These are phyloP conservation scores for Hirschioporus abietinus DNA, from an alignment of 768 basidiomycete species.

Conservation along the genomic window DNA sequence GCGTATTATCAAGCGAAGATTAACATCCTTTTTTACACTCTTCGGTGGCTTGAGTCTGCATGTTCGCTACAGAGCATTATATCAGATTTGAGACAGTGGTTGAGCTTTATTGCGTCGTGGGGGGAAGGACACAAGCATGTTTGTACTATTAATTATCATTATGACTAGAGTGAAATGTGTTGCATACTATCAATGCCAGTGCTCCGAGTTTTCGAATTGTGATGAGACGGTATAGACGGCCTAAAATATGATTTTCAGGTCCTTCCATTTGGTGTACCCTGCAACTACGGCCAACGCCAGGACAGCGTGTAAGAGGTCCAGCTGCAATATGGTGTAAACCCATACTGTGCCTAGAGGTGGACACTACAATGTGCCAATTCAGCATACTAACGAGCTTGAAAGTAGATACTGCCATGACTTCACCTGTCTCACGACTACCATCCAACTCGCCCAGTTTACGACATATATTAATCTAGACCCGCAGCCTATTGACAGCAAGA, in stretches of 20 bases:
- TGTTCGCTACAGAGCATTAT: not conserved
- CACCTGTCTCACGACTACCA: constrained; percentile 73
- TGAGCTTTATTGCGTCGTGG: not conserved
- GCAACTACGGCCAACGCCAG: constrained; percentile 49
- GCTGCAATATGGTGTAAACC: constrained; percentile 69
- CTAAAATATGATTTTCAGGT: constrained; percentile 38
- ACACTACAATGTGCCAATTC: constrained; percentile 35
- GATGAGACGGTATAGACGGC: not conserved
- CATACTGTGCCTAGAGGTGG: constrained; percentile 77
- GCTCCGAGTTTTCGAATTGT: not conserved
- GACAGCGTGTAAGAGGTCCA: constrained; percentile 58
- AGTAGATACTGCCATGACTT: constrained; percentile 9
- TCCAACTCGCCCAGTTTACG: constrained; percentile 64
- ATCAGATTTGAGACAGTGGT: not conserved
- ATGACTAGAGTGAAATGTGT: no score
- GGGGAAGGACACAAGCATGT: not conserved
- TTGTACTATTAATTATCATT: not conserved
- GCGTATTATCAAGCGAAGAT: constrained; percentile 81
- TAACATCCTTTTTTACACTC: constrained; percentile 11
- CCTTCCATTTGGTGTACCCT: constrained; percentile 58
- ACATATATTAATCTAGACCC: constrained; percentile 69
- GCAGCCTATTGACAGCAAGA: constrained; percentile 48
- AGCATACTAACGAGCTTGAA: not conserved
- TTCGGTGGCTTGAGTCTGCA: constrained; percentile 1
- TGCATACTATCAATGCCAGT: no score